A percentile compares a stretch with the other conserved stretches of the same genome.
These are phyloP conservation scores for Talaromyces liani DNA, from an alignment of 495 filamentous ascomycete genomes.

Conservation along the genomic window DNA sequence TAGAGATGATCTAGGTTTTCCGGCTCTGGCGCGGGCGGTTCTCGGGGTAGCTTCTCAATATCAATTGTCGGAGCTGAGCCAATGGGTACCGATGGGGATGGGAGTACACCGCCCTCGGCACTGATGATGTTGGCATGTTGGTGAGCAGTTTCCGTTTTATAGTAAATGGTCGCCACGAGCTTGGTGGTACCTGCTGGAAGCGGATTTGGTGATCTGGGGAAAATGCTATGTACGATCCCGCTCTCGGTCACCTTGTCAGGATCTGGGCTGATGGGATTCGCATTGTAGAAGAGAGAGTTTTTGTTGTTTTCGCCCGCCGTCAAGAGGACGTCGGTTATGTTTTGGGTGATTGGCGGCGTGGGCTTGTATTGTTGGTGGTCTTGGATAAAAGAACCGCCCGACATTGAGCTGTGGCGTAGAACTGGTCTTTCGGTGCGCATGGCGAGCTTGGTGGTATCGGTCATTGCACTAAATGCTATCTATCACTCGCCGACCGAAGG, in stretches of 20 bases:
- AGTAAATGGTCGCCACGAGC: conserved; percentile 40
- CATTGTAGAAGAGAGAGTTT: conserved; percentile 19
- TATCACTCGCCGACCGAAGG: not conserved
- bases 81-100: conserved; percentile 31
- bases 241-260: conserved; percentile 36
- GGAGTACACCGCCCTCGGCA: conserved; percentile 23
- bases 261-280: conserved; percentile 38
- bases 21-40: conserved; percentile 55
- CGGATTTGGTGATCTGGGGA: conserved; percentile 29
- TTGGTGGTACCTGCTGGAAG: conserved; percentile 32
- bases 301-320: conserved; percentile 14
- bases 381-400: conserved; percentile 61
- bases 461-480: conserved; percentile 17
- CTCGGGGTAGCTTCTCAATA: conserved; percentile 62
- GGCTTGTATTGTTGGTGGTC: conserved; percentile 72
- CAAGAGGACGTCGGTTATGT: conserved; percentile 35
- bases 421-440: conserved; percentile 30
- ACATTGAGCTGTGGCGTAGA: conserved; percentile 41
- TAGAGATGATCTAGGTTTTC: conserved; percentile 71
- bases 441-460: conserved; percentile 17
- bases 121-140: conserved; percentile 30
- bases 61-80: conserved; percentile 57
- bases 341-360: conserved; percentile 33
- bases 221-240: conserved; percentile 38
- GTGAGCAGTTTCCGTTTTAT: conserved; percentile 35